phyloP scores from a whole-genome alignment of 2,329 filamentous ascomycete genomes.

The Cytospora piceae region DNA sequence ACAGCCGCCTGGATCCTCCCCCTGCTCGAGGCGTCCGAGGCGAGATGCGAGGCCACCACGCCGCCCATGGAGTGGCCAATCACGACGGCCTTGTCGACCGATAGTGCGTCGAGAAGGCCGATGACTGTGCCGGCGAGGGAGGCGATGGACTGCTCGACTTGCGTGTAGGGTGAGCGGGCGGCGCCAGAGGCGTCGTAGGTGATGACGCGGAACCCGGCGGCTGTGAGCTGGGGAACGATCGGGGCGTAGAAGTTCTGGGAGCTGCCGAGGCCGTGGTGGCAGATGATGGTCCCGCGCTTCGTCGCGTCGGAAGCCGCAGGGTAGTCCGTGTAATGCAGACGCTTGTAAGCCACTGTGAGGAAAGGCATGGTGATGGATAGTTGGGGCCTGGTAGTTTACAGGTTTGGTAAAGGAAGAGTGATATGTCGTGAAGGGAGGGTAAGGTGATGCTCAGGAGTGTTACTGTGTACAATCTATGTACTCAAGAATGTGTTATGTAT shows the following conservation, averaged over 20 bases:
- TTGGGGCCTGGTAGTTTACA: too few relatives aligned
- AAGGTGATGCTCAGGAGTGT: neutral
- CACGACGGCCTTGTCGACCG: slow-evolving; percentile 56
- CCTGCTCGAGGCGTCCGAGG: slow-evolving; percentile 47
- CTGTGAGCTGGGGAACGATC: slow-evolving; percentile 13
- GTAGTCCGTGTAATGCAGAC: slow-evolving; percentile 21
- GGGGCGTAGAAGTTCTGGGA: slow-evolving; percentile 26
- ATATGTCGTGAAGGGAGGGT: too few relatives aligned
- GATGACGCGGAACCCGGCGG: slow-evolving; percentile 20
- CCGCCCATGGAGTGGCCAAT: slow-evolving; percentile 74
- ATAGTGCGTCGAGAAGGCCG: slow-evolving; percentile 55
- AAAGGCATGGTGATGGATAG: slow-evolving; percentile 9
- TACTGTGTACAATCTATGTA: neutral
- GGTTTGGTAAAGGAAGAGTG: neutral
- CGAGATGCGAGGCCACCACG: slow-evolving; percentile 63
- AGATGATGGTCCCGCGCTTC: slow-evolving; percentile 21
- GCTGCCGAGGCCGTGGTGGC: slow-evolving; percentile 27
- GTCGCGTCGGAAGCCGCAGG: slow-evolving; percentile 10
- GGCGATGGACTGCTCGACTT: slow-evolving; percentile 20
- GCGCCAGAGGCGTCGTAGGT: slow-evolving; percentile 20
- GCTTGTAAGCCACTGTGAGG: slow-evolving; percentile 14
- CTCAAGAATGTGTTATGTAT: neutral
- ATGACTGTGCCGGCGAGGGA: slow-evolving; percentile 56
- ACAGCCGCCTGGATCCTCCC: slow-evolving; percentile 45
- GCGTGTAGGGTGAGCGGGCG: slow-evolving; percentile 19